phyloP scores from a whole-genome alignment of 1,284 basidiomycete species.

The Ceratobasidium papillatum region DNA sequence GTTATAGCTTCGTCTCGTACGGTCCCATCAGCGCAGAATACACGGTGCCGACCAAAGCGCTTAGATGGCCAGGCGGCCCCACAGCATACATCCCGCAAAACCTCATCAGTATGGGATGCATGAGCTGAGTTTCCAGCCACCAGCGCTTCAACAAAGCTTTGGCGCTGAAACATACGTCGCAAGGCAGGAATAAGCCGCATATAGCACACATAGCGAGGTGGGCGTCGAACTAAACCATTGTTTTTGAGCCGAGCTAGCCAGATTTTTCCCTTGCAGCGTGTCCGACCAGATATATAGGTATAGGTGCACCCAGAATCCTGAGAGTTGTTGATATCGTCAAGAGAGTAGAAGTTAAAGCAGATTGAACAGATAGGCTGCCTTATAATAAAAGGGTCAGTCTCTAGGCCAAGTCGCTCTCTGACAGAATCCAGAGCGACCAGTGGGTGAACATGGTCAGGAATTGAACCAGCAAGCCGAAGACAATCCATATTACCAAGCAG shows the following conservation, averaged over 20 bases:
- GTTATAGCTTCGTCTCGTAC: slow-evolving; percentile 10
- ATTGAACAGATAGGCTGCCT: background rate
- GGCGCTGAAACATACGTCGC: slow-evolving; percentile 2
- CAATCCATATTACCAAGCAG: background rate
- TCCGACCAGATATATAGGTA: background rate
- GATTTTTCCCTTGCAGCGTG: background rate
- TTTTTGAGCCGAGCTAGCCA: background rate
- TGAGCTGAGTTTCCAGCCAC: background rate
- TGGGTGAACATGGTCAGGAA: background rate
- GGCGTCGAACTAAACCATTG: background rate
- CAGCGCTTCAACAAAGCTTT: background rate
- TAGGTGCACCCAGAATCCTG: too few relatives aligned
- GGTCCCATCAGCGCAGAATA: background rate
- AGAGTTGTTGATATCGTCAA: background rate
- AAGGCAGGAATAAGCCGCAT: background rate
- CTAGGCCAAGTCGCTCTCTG: background rate
- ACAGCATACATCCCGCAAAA: background rate
- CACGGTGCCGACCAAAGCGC: background rate
- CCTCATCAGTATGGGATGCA: background rate
- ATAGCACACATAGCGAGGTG: background rate
- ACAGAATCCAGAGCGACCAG: background rate
- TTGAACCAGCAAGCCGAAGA: background rate
- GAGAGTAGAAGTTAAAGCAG: background rate
- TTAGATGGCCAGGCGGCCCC: background rate
- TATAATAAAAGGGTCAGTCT: background rate